Evolutionary conservation across 2,329 filamentous ascomycete genomes (phyloP).

Genomic region (Colletotrichum acutatum): DNA sequence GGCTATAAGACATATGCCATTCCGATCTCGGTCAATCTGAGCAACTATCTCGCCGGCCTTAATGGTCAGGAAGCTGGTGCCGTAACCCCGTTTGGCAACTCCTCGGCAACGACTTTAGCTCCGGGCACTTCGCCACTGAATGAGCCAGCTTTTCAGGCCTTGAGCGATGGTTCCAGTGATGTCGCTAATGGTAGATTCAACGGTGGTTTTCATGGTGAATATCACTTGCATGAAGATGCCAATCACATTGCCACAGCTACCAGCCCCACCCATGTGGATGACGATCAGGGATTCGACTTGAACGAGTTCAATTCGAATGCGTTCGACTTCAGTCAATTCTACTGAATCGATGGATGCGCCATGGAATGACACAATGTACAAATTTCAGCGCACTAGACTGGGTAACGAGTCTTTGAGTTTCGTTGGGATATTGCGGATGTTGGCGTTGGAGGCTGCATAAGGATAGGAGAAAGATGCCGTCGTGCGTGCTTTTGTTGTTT

Average conservation of each 20-base stretch:
- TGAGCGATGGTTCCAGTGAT: background rate
- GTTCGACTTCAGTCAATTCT: background rate
- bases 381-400: too few relatives aligned
- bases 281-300: too few relatives aligned
- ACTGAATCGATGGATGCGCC: background rate
- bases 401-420: too few relatives aligned
- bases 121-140: background rate
- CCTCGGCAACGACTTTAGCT: background rate
- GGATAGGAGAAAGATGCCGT: too few relatives aligned
- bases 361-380: background rate
- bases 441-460: too few relatives aligned
- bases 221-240: background rate
- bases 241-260: background rate
- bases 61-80: background rate
- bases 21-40: background rate
- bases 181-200: background rate
- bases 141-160: background rate
- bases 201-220: too few relatives aligned
- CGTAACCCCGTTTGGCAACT: background rate
- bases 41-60: background rate
- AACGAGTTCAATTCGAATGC: too few relatives aligned
- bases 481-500: too few relatives aligned
- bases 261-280: too few relatives aligned
- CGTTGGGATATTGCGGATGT: too few relatives aligned
- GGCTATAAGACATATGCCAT: background rate